Evolutionary conservation across 495 filamentous ascomycete species (phyloP), one percentile per base, ranked within the genome.

Genomic region (Cudoniella acicularis): DNA sequence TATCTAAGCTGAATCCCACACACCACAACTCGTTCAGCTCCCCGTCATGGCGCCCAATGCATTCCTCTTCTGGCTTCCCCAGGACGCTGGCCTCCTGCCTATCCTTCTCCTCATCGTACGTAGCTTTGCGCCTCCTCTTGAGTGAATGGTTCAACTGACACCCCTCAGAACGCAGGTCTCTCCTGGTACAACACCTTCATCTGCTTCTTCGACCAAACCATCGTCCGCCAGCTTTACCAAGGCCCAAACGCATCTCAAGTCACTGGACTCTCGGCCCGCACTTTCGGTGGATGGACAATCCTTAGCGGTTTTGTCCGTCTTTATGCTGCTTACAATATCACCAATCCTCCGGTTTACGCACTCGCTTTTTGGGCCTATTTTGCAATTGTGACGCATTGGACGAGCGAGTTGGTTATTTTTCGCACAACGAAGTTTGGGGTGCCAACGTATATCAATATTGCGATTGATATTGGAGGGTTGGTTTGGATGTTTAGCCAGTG

Each of bases 221-320:
- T 87, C 64, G 81, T 96, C 30, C 30, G 30, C 30, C 6, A 36
- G 6, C 30, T 36, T 65, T 97, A 96, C 72, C 75, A 77, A 61
- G 80, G 77, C n/a, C 71, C 68, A 52, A 72, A n/a, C 63, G 66
- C n/a, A 63, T 70, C 8, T 56, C 72, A 57, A 70, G 79, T 86
- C 36, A 89, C 86, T 3, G 76, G 84, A 6, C 82, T 96, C 40
- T 85, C 85, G 25, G 84, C 87, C 9, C 87, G 92, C 56, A 81
- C 88, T 11, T 96, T 97, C 69, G 93, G 90, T 45, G 93, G 89
- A 59, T 98, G 91, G 83, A 96, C 92, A 0, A 81, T 92, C 64
- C 70, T 96, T 53, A 80, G 86, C 11, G 75, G 82, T 41, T 72
- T 96, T 41, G 77, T 96, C 54, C 84, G 93, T 40, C 67, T 92